Percentiles rank a stretch among this genome's conserved stretches.
phyloP scores from a whole-genome alignment of 2,329 filamentous ascomycete species.

The Fusarium bulbicola region DNA sequence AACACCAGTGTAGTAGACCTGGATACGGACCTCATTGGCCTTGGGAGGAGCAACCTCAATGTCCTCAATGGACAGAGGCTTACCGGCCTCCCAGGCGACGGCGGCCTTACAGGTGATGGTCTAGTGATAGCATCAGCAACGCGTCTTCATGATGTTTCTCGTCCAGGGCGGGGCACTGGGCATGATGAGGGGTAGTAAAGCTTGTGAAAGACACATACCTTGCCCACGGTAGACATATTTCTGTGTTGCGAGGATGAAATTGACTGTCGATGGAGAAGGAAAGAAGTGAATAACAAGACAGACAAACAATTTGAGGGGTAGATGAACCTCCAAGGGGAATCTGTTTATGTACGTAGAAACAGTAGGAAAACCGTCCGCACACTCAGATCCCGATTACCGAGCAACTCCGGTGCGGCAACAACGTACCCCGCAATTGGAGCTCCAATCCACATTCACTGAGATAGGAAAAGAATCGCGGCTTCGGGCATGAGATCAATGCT shows the following conservation, averaged over 20 bases:
- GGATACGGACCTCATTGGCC: conserved; percentile 94
- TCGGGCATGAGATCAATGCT: conserved; percentile 8
- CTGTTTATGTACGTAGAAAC: conserved; percentile 39
- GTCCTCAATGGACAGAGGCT: conserved; percentile 88
- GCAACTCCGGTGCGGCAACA: conserved; percentile 35
- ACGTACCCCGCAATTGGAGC: conserved; percentile 43
- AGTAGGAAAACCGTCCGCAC: conserved; percentile 26
- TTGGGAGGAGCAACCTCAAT: conserved; percentile 89
- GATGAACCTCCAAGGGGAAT: conserved; percentile 27
- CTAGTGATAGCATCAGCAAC: conserved; percentile 56
- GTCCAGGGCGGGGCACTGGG: conserved; percentile 36
- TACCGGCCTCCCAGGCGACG: conserved; percentile 95
- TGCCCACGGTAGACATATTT: conserved; percentile 61
- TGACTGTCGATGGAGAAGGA: conserved; percentile 23
- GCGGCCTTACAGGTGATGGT: conserved; percentile 97
- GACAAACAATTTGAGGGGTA: conserved; percentile 20
- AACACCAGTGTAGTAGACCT: conserved; percentile 98
- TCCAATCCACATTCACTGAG: conserved; percentile 37
- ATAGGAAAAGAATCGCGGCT: conserved; percentile 39
- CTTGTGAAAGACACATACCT: conserved; percentile 51
- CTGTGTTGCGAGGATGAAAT: conserved; percentile 20
- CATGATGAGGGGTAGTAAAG: conserved; percentile 28
- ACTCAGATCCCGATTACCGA: conserved; percentile 44
- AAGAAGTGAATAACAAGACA: conserved; percentile 20
- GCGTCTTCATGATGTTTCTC: conserved; percentile 12